Conservation (phyloP, 768 basidiomycete species). For the Hypholoma fasciculare region DNA sequence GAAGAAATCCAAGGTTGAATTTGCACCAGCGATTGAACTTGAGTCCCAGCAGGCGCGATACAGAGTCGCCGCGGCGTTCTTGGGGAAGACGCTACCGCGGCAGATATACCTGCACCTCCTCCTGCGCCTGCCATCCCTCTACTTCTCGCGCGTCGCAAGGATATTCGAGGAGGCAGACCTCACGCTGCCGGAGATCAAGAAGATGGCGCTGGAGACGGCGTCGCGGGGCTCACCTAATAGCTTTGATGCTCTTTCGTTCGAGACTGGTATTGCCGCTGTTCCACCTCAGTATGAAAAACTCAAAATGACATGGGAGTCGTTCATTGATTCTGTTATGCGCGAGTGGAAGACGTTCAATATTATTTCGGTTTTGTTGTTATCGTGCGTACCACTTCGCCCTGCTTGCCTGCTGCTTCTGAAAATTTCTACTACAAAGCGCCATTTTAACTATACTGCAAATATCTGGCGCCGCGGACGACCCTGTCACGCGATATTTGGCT, state of each 20-base stretch:
- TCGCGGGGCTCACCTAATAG: constrained; percentile 1
- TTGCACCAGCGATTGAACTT: not conserved
- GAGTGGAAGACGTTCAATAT: constrained; percentile 40
- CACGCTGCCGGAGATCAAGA: constrained; percentile 52
- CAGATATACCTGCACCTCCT: constrained; percentile 29
- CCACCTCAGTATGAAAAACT: constrained; percentile 19
- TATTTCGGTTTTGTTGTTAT: constrained; percentile 31
- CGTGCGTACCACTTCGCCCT: constrained; percentile 17
- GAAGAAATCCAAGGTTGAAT: not conserved
- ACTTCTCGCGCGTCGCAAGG: constrained; percentile 64
- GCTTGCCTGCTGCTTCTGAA: not conserved
- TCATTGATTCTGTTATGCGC: constrained; percentile 28
- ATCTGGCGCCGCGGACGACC: constrained; percentile 44
- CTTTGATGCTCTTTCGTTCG: not conserved
- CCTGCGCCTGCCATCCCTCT: constrained; percentile 60
- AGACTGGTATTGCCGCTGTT: constrained; percentile 4
- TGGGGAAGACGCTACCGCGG: constrained; percentile 27
- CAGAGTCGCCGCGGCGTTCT: constrained; percentile 19
- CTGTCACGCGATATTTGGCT: constrained; percentile 55
- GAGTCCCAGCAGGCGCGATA: not conserved
- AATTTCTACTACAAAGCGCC: constrained; percentile 19
- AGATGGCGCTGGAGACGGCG: constrained; percentile 29
- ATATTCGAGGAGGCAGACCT: constrained; percentile 68
- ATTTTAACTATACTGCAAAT: constrained; percentile 37
- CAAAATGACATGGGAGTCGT: constrained; percentile 27